Conservation (phyloP, 2,329 filamentous ascomycete species). For the Aciculosporium take region DNA sequence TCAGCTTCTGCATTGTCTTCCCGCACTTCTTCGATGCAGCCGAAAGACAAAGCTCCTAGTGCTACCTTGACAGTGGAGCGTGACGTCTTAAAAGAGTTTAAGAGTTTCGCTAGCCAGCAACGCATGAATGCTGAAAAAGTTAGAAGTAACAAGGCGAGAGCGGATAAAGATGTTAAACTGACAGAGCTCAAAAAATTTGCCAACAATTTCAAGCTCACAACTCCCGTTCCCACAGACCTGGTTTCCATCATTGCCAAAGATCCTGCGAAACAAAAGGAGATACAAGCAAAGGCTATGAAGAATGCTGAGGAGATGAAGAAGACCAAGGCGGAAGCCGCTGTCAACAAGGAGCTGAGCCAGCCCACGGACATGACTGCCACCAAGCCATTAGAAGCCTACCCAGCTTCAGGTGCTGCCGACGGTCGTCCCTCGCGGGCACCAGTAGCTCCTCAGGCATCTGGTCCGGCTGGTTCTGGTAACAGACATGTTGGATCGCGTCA, state of each 20-base stretch:
- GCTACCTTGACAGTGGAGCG: conserved; percentile 47
- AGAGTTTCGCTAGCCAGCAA: conserved; percentile 45
- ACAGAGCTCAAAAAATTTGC: conserved; percentile 95
- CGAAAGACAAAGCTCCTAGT: conserved; percentile 19
- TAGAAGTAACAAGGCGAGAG: conserved; percentile 43
- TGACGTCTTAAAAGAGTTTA: conserved; percentile 49
- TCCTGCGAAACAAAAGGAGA: conserved; percentile 83
- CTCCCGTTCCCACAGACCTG: conserved; percentile 79
- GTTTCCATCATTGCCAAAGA: conserved; percentile 95
- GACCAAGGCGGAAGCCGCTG: conserved; percentile 33
- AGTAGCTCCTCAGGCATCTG: conserved; percentile 18
- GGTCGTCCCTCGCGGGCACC: conserved; percentile 20
- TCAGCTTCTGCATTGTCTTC: conserved; percentile 23
- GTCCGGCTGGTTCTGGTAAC: conserved; percentile 14
- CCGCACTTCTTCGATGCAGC: conserved; percentile 27
- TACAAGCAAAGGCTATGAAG: conserved; percentile 73
- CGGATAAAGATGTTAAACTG: conserved; percentile 81
- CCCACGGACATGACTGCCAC: conserved; percentile 29
- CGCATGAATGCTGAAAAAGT: conserved; percentile 41
- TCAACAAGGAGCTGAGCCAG: conserved; percentile 30
- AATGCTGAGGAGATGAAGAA: conserved; percentile 52
- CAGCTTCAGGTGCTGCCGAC: conserved; percentile 12
- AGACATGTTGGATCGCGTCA: conserved; percentile 36
- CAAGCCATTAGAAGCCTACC: conserved; percentile 19
- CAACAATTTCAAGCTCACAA: conserved; percentile 82